Evolutionary conservation across 1,284 basidiomycete species (phyloP).

Genomic region (Blastosporella zonata): DNA sequence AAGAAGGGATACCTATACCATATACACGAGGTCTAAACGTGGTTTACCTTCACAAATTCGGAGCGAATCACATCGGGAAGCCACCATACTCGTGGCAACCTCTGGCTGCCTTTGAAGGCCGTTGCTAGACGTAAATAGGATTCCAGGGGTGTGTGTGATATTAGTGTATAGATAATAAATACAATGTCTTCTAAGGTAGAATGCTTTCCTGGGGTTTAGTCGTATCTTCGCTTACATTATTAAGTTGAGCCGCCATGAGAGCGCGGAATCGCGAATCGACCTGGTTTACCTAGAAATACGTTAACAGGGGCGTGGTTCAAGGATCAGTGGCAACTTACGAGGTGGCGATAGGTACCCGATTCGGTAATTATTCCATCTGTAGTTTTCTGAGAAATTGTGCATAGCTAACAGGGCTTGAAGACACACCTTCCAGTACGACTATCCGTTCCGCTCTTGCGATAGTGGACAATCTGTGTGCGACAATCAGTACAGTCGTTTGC

Average conservation of each 20-base stretch:
- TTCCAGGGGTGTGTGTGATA: conserved; percentile 5
- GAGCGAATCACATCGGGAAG: conserved; percentile 13
- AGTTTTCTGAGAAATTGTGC: conserved; percentile 2
- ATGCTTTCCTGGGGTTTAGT: not conserved
- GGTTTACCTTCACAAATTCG: conserved; percentile 1
- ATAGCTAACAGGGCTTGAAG: not conserved
- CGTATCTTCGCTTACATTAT: conserved; percentile 38
- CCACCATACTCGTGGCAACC: not conserved
- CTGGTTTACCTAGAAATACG: conserved; percentile 47
- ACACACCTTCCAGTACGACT: conserved; percentile 78
- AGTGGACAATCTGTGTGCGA: conserved; percentile 84
- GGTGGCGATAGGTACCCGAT: conserved; percentile 77
- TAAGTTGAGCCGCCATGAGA: conserved; percentile 85
- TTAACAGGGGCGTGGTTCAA: not conserved
- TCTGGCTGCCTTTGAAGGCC: not conserved
- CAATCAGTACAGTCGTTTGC: conserved; percentile 84
- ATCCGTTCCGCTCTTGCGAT: conserved; percentile 84
- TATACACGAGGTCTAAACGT: conserved; percentile 15
- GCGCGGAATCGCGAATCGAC: conserved; percentile 74
- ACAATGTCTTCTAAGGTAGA: not conserved
- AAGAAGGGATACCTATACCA: not conserved
- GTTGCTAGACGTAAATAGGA: not conserved
- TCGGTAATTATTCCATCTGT: conserved; percentile 80
- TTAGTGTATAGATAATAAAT: conserved; percentile 5
- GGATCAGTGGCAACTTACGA: conserved; percentile 42